Evolutionary conservation across 2,329 filamentous ascomycete species (phyloP), one percentile per base, ranked within the genome.

Genomic region (Calonectria hawksworthii): DNA sequence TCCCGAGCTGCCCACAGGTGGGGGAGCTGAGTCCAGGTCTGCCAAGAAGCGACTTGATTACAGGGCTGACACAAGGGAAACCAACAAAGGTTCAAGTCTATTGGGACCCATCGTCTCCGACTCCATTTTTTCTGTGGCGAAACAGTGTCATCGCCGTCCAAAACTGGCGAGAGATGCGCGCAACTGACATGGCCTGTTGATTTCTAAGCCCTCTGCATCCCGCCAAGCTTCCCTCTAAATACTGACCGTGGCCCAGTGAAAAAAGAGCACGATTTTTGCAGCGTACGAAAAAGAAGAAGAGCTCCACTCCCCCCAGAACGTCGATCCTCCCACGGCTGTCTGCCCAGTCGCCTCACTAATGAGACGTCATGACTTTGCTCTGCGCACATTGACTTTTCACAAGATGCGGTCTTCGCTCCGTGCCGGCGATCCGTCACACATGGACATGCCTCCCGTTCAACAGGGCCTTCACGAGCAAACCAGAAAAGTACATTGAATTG

Each of bases 1-100:
- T 63, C 56, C 56, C 34, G 34, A 14, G 10, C 38, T 28, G 38
- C 9, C 21, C 34, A 61, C 56, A n/a, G 56, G 56, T 63, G 56
- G 56, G 56, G 56, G 56, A 63, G 56, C 56, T 63, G 56, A 63
- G 56, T 34, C 56, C n/a, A 41, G n/a, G 36, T 63, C 56, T 63
- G 30, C 28, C 56, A 51, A 32, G n/a, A 51, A 41, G 18, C 56
- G 51, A 61, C 30, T 59, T 44, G 18, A 70, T 51, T 66, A 41
- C 71, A 73, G 66, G 72, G 72, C 72, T 74, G 61, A 74, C 64
- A 67, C 68, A 50, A 47, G 44, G 70, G 70, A 41, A 44, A 47
- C n/a, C 44, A 47, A 13, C n/a, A 23, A 47, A 47, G 44, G 44
- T 23, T 65, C 68, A 51, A 32, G 64, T 36, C 34, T 52, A 66